Evolutionary conservation across 1,284 basidiomycete species (phyloP), one percentile per base, ranked within the genome.

Genomic region (Leucoagaricus sp.): DNA sequence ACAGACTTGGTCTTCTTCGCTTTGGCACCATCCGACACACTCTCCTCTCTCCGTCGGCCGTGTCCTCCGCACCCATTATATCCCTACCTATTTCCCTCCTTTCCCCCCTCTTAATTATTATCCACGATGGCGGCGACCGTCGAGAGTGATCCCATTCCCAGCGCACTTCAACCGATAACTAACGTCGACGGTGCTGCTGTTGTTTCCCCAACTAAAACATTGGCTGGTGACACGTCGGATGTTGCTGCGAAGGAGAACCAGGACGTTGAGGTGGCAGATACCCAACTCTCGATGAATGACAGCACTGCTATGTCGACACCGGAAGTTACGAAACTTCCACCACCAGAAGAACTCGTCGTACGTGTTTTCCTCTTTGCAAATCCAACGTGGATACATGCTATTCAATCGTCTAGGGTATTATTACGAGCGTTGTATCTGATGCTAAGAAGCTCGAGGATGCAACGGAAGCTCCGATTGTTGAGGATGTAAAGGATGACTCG

Each of bases 101-200:
- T 42, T 26, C 31, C 45, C 31, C 31, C 41, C 38, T 4, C 36
- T 49, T 55, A 41, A 55, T 55, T 48, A 49, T 55, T 28, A 25
- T 36, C 34, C 45, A 28, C 26, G 3, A 48, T 48, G 53, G 45
- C 53, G 44, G 45, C 53, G 19, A 19, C 53, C 17, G 45, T 54
- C 45, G 45, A 54, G 9, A 28, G 15, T 47, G 33, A 57, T 42
- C 49, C 51, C 25, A 47, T 50, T 41, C 34, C 40, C 51, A 53
- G 17, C 42, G 33, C 21, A 29, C 19, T 19, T 31, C 53, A 49
- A 17, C 53, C 60, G 57, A 56, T 53, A 51, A 33, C 54, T 25
- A 55, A 23, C 36, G n/a, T 44, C 36, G 48, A 48, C 42, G 49
- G 33, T 25, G 47, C 38, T 21, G 50, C 21, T 19, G 47, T 29